Base-by-base conservation (phyloP, 805 yeast species). In the Metschnikowia peoriensis region DNA sequence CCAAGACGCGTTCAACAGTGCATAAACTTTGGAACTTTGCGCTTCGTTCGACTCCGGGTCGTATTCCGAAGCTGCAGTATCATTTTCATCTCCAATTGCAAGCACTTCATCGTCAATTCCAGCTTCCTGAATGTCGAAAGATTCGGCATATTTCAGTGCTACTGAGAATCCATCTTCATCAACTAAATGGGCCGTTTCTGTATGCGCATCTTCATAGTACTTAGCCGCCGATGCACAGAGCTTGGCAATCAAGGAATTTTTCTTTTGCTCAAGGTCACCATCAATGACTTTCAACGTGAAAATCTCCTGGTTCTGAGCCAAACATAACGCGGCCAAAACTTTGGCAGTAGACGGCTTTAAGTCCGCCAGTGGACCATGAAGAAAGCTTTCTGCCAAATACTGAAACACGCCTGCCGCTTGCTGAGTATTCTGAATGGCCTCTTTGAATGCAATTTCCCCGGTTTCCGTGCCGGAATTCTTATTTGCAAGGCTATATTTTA, bases 241-340 rank as follows among this genome's bases (percentile, higher is more conserved):
- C 67, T 83, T 89, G 16, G 96, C 75, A n/a, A 88, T 78, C 64
- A 93, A 73, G 0, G 93, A 81, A 41, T 85, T 82, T 63, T 88
- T 87, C 59, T 63, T 64, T 53, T 72, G 78, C 42, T 78, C 80
- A 7, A 79, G 65, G 50, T 78, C 82, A 8, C 75, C 77, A 51
- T 72, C 76, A 38, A 89, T 64, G 8, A 83, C 81, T 57, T 83
- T 86, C 61, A 85, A 66, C 2, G 86, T 70, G 65, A 93, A 92
- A 7, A 87, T 79, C 59, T 94, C 97, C 65, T 92, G 97, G 2
- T 94, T 89, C 66, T 93, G 97, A 0, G 96, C 94, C 50, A 90
- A 72, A 82, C 86, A 83, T 50, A 92, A 66, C 57, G 78, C 79
- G 14, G 77, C 66, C 47, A 93, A 75, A 37, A 89, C 85, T 41